Base-by-base conservation (phyloP, 306 rosid genomes). In the Datisca glomerata region DNA sequence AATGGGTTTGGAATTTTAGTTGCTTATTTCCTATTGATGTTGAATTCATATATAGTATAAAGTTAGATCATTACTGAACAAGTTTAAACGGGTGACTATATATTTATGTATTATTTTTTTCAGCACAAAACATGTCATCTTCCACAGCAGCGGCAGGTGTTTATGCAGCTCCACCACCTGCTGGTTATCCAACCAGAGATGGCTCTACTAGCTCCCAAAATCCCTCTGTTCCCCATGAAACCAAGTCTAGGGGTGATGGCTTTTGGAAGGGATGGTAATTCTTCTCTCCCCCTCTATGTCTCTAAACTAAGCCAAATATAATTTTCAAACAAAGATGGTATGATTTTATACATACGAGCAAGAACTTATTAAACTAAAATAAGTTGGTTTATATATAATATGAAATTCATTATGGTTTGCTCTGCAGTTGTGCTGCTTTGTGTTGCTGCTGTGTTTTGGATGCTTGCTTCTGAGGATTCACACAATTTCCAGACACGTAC, bases 221-320 rank as follows among this genome's bases (percentile, higher is more conserved):
- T 43, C 28, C 36, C 44, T 35, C 36, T 43, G 41, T 47, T 41
- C 55, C 55, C 0, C 51, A 59, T 23, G 54, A 71, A 47, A 74
- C 93, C 55, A 71, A 66, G 53, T 71, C 87, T 3, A 76, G 52
- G 66, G 96, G 96, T 24, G 96, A 74, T 12, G 96, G 96, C 41
- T 80, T 85, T 51, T 85, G 76, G 85, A 76, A 85, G 34, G 96
- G 93, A 56, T 80, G 93, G 92, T 80, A 66, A 60, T 15, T 0
- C 27, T 6, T 20, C 35, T 51, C 34, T 46, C 21, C 21, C 6
- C 18, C 48, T 8, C 24, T 38, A 18, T 20, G 18, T 34, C 15
- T 21, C 5, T 45, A 12, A 37, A n/a, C 18, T 27, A 15, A 7
- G 12, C 4, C 20, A 2, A 4, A 15, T 2, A 4, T 14, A 18